These are phyloP conservation scores for Gossypium thurberi DNA, from an alignment of 345 rosid species.

Conservation along the genomic window DNA sequence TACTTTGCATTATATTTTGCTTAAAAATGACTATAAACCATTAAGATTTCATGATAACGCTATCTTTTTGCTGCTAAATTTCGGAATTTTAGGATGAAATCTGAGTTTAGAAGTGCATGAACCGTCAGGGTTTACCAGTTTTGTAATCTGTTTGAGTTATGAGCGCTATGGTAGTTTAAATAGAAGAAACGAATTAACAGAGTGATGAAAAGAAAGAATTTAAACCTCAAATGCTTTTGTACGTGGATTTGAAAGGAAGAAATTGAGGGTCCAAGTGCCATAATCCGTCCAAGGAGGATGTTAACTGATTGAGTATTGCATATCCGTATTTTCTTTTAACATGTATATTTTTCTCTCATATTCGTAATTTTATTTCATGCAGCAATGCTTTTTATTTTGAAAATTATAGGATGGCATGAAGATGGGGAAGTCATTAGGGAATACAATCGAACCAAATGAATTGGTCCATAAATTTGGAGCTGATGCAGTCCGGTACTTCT, in stretches of 20 bases:
- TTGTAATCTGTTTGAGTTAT: neutral
- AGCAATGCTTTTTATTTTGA: conserved; percentile 42
- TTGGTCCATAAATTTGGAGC: conserved; percentile 75
- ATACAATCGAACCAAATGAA: conserved; percentile 80
- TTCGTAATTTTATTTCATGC: conserved; percentile 44
- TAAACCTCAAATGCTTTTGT: neutral
- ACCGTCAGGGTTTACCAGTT: neutral
- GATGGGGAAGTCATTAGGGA: conserved; percentile 97
- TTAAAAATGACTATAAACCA: neutral
- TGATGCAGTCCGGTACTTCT: conserved; percentile 92
- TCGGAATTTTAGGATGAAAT: neutral
- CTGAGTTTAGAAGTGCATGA: neutral
- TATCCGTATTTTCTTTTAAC: neutral
- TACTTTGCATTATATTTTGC: neutral
- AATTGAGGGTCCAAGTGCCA: neutral
- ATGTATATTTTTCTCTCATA: conserved; percentile 14
- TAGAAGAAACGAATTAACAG: neutral
- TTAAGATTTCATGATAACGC: neutral
- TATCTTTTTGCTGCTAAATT: neutral
- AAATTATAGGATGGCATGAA: conserved; percentile 87
- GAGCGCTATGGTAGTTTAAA: neutral
- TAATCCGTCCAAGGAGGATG: neutral
- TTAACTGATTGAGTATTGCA: neutral
- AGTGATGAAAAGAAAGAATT: neutral
- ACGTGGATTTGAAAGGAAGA: neutral